Conservation (phyloP, 768 basidiomycete genomes). For the Mycena polygramma region DNA sequence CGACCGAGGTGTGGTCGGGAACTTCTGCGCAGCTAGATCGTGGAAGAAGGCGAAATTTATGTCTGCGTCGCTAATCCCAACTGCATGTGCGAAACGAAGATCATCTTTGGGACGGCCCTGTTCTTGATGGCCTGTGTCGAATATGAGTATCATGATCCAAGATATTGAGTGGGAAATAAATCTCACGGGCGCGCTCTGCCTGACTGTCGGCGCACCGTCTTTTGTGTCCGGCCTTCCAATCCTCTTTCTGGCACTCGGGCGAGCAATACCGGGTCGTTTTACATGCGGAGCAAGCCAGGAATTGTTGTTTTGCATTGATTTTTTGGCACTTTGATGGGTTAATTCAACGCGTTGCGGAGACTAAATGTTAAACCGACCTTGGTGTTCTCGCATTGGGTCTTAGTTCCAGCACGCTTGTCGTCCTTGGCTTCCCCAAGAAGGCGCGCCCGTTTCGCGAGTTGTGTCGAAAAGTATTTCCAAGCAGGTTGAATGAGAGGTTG, state of each 20-base stretch:
- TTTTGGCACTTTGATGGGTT: conserved; percentile 47
- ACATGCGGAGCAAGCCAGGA: conserved; percentile 51
- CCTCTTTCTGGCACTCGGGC: conserved; percentile 51
- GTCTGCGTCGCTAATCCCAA: conserved; percentile 47
- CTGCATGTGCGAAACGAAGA: conserved; percentile 47
- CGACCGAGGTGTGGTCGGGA: conserved; percentile 40
- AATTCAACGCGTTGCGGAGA: not conserved
- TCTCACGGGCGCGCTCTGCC: conserved; percentile 47
- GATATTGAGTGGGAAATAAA: not conserved
- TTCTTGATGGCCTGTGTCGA: conserved; percentile 46
- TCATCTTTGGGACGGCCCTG: conserved; percentile 49
- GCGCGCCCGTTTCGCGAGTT: not conserved
- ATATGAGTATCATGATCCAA: not conserved
- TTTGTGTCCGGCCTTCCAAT: conserved; percentile 53
- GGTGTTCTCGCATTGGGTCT: conserved; percentile 50
- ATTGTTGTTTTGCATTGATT: conserved; percentile 47
- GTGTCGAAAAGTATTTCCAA: conserved; percentile 39
- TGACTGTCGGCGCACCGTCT: conserved; percentile 50
- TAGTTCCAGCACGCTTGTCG: conserved; percentile 43
- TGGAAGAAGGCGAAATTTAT: conserved; percentile 43
- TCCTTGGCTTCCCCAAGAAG: not conserved
- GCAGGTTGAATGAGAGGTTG: conserved; percentile 43
- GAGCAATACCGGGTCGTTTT: conserved; percentile 52
- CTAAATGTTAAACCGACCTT: conserved; percentile 38
- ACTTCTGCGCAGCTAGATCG: conserved; percentile 40